Conservation (phyloP, 768 basidiomycete species). For the Psilocybe cyanescens region DNA sequence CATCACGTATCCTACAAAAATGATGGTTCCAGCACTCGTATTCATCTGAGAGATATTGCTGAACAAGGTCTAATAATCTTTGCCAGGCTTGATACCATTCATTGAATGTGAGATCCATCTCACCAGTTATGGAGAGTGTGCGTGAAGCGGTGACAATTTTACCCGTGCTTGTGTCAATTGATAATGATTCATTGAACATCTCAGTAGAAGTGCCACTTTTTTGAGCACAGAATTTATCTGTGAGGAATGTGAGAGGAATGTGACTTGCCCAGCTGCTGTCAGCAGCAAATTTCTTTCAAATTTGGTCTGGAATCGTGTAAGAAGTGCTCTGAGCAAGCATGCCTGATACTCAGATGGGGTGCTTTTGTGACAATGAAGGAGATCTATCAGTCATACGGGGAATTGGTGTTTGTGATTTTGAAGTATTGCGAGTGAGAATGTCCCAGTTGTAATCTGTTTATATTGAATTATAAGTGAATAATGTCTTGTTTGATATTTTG, state of each 20-base stretch:
- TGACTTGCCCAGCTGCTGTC: slow-evolving; percentile 17
- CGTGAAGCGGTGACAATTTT: slow-evolving; percentile 11
- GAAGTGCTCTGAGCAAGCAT: not conserved
- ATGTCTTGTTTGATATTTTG: too few relatives aligned
- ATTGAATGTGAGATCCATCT: slow-evolving; percentile 21
- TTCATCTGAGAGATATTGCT: slow-evolving; percentile 14
- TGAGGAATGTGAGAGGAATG: slow-evolving; percentile 22
- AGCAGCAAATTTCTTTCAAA: slow-evolving; percentile 15
- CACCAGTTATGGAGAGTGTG: slow-evolving; percentile 10
- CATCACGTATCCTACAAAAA: slow-evolving; percentile 12
- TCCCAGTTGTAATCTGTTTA: too few relatives aligned
- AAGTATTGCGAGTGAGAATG: not conserved
- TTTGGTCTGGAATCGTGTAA: slow-evolving; percentile 15
- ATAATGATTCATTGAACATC: not conserved
- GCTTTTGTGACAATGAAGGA: not conserved
- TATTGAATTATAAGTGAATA: too few relatives aligned
- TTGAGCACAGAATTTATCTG: slow-evolving; percentile 15
- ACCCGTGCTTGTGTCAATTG: not conserved
- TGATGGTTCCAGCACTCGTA: slow-evolving; percentile 15
- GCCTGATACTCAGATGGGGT: not conserved
- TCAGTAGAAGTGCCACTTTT: not conserved
- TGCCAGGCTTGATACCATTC: slow-evolving; percentile 26
- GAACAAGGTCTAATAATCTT: slow-evolving; percentile 17
- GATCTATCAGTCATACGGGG: not conserved
- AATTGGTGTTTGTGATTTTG: not conserved